Conservation (phyloP, 176 grass and related monocot species). For the Puccinellia tenuiflora region DNA sequence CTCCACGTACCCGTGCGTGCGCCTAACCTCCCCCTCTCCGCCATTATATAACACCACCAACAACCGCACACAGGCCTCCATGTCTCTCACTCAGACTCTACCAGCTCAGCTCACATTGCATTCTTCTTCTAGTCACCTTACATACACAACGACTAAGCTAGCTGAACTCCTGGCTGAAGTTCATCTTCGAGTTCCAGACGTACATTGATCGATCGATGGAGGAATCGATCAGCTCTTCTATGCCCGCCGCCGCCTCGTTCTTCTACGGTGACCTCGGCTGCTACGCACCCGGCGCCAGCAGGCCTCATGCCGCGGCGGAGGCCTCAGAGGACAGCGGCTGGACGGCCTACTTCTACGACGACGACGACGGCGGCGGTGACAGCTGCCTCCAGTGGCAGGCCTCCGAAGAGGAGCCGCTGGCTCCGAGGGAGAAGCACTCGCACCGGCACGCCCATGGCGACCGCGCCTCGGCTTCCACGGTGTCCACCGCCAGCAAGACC, state of each 20-base stretch:
- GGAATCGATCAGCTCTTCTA: slow-evolving; percentile 36
- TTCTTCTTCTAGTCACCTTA: background rate
- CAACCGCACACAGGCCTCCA: background rate
- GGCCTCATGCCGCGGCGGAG: background rate
- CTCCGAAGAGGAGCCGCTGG: background rate
- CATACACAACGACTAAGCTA: background rate
- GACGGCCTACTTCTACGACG: slow-evolving; percentile 63
- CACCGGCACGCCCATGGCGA: background rate
- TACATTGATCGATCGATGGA: background rate
- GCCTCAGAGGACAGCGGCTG: slow-evolving; percentile 60
- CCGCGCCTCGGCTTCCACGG: slow-evolving; percentile 3
- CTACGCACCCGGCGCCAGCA: background rate
- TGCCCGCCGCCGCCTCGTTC: background rate
- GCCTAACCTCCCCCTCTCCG: background rate
- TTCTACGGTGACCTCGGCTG: background rate
- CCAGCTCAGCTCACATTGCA: too few relatives aligned
- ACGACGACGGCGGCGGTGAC: slow-evolving; percentile 17
- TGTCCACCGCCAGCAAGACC: slow-evolving; percentile 16
- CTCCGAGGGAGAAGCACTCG: background rate
- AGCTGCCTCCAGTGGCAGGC: background rate
- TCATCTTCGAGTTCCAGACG: too few relatives aligned
- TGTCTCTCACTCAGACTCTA: background rate
- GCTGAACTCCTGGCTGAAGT: background rate
- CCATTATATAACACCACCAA: background rate
- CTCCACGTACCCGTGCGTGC: slow-evolving; percentile 7